Percentiles rank a stretch among this genome's conserved stretches.
Conservation (phyloP, 352 stramenopile genomes). For the Phytopythium helicoides region DNA sequence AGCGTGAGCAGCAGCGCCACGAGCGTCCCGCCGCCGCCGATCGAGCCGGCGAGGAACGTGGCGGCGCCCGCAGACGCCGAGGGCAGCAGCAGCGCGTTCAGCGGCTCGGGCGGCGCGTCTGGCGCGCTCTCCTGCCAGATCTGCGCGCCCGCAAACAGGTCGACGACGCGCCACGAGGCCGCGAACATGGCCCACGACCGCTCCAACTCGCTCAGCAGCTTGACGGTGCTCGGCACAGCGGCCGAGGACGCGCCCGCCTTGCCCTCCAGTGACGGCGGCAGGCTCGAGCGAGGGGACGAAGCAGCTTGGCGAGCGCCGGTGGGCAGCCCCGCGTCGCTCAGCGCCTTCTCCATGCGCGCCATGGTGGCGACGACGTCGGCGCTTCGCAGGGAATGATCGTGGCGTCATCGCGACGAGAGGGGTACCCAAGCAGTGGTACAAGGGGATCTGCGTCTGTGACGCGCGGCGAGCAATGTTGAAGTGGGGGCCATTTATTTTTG, state of each 20-base stretch:
- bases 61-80: slow-evolving; percentile 47
- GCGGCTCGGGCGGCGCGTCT: slow-evolving; percentile 29
- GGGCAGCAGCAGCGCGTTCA: slow-evolving; percentile 60
- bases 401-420: no score
- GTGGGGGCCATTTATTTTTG: no score
- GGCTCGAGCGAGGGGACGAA: slow-evolving; percentile 1
- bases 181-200: slow-evolving; percentile 72
- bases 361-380: background rate
- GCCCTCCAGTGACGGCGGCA: slow-evolving; percentile 3
- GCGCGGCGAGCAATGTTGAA: no score
- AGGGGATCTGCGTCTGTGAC: no score
- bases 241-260: no score
- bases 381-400: background rate
- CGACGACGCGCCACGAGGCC: slow-evolving; percentile 59
- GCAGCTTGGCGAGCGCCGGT: no score
- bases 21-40: slow-evolving; percentile 55
- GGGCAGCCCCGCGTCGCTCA: slow-evolving; percentile 2
- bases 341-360: slow-evolving; percentile 3
- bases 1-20: slow-evolving; percentile 49
- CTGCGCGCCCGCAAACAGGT: slow-evolving; percentile 66
- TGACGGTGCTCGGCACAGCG: slow-evolving; percentile 54
- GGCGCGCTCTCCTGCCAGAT: slow-evolving; percentile 56
- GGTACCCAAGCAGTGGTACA: no score
- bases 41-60: slow-evolving; percentile 62
- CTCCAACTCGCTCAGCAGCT: slow-evolving; percentile 72